These are phyloP conservation scores for Suhomyces sp. DNA, from an alignment of 805 yeast species.

Conservation along the genomic window DNA sequence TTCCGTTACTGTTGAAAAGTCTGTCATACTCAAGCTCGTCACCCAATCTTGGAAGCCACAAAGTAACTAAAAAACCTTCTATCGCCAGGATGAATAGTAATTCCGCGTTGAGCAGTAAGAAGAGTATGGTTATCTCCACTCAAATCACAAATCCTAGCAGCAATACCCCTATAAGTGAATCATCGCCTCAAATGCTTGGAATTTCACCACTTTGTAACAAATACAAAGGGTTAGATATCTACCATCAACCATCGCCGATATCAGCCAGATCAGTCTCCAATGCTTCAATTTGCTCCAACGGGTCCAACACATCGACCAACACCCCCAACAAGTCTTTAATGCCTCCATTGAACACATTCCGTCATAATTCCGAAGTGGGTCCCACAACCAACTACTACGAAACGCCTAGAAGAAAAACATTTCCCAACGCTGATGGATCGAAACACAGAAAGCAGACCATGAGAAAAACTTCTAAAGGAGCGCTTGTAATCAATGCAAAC, in stretches of 20 bases:
- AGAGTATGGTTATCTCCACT: slow-evolving; percentile 14
- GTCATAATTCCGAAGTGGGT: slow-evolving; percentile 22
- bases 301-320: slow-evolving; percentile 7
- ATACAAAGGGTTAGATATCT: slow-evolving; percentile 17
- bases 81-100: slow-evolving; percentile 13
- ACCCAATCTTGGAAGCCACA: slow-evolving; percentile 9
- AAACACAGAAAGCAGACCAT: slow-evolving; percentile 8
- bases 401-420: slow-evolving; percentile 16
- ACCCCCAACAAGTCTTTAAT: slow-evolving; percentile 10
- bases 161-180: slow-evolving; percentile 8
- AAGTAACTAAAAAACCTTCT: slow-evolving; percentile 16
- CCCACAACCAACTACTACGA: slow-evolving; percentile 12
- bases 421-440: slow-evolving; percentile 9
- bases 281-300: slow-evolving; percentile 11
- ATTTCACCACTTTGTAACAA: slow-evolving; percentile 20
- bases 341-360: slow-evolving; percentile 23
- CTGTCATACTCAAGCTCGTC: slow-evolving; percentile 1
- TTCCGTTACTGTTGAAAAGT: slow-evolving; percentile 5
- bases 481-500: background rate
- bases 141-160: slow-evolving; percentile 5
- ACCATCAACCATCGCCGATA: slow-evolving; percentile 11
- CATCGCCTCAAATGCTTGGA: slow-evolving; percentile 12
- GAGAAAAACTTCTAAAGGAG: slow-evolving; percentile 3
- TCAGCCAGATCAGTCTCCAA: slow-evolving; percentile 12
- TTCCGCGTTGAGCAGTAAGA: slow-evolving; percentile 11